Percentiles rank a stretch among this genome's conserved stretches.
phyloP scores from a whole-genome alignment of 495 filamentous ascomycete genomes.

The Cudoniella acicularis region DNA sequence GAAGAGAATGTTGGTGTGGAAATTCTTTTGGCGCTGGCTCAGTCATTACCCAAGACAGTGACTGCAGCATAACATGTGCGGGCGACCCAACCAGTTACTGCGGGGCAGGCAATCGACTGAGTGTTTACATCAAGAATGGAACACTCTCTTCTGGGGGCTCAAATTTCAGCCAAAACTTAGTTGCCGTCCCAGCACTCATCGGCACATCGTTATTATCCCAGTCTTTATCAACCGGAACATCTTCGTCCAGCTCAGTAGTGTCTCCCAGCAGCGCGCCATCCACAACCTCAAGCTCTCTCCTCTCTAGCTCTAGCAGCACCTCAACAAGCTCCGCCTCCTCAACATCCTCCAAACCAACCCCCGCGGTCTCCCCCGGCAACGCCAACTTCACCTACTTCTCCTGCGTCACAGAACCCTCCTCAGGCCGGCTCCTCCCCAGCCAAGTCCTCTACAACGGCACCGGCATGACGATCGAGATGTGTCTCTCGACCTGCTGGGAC shows the following conservation, averaged over 20 bases:
- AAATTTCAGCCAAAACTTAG: not conserved
- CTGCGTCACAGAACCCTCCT: conserved; percentile 26
- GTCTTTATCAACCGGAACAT: not conserved
- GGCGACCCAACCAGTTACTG: conserved; percentile 11
- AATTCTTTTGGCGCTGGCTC: conserved; percentile 16
- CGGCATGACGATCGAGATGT: conserved; percentile 22
- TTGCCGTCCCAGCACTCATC: no score
- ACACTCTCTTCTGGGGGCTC: not conserved
- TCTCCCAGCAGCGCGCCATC: no score
- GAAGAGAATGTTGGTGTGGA: conserved; percentile 34
- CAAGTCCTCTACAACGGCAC: conserved; percentile 23
- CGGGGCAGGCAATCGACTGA: conserved; percentile 37
- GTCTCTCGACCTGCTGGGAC: conserved; percentile 7
- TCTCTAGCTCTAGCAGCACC: not conserved
- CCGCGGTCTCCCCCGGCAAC: conserved; percentile 20
- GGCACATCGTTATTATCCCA: no score
- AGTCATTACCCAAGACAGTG: conserved; percentile 1
- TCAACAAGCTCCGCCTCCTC: not conserved
- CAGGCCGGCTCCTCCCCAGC: conserved; percentile 15
- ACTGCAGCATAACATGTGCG: conserved; percentile 30
- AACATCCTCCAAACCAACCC: not conserved
- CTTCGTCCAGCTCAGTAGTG: not conserved
- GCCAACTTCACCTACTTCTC: conserved; percentile 28
- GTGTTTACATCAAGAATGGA: conserved; percentile 31
- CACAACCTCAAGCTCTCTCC: not conserved